Evolutionary conservation across 257 asterid species (phyloP).

Genomic region (Solanum chmielewskii): DNA sequence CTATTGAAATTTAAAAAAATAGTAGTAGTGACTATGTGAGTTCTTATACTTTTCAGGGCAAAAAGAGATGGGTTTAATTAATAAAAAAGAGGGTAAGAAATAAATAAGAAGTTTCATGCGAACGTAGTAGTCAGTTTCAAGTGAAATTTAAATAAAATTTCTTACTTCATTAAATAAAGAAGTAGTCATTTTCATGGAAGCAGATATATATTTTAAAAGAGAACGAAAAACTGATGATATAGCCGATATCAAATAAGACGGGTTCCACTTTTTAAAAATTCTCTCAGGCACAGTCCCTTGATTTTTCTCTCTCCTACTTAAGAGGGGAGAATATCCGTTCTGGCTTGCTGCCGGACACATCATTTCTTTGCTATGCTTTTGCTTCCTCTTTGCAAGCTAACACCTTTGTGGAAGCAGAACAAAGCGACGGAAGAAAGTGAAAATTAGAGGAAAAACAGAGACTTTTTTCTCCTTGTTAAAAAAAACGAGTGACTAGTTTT

Average conservation of each 20-base stretch:
- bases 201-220: background rate
- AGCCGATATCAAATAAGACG: background rate
- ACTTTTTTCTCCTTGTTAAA: background rate
- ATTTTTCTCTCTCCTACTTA: background rate
- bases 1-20: background rate
- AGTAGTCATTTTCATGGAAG: background rate
- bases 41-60: background rate
- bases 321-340: background rate
- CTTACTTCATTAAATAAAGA: background rate
- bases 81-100: background rate
- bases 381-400: background rate
- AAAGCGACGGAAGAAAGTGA: background rate
- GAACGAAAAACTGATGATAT: background rate
- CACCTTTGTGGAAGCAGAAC: background rate
- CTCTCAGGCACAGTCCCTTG: background rate
- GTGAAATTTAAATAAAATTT: background rate
- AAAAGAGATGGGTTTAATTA: background rate
- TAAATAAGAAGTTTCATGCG: background rate
- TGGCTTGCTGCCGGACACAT: background rate
- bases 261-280: background rate
- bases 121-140: background rate
- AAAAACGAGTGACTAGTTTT: background rate
- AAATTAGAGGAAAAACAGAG: background rate
- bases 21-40: background rate
- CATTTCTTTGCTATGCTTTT: background rate